These are phyloP conservation scores for Ramaria sp. DNA, from an alignment of 768 basidiomycete species.

Conservation along the genomic window DNA sequence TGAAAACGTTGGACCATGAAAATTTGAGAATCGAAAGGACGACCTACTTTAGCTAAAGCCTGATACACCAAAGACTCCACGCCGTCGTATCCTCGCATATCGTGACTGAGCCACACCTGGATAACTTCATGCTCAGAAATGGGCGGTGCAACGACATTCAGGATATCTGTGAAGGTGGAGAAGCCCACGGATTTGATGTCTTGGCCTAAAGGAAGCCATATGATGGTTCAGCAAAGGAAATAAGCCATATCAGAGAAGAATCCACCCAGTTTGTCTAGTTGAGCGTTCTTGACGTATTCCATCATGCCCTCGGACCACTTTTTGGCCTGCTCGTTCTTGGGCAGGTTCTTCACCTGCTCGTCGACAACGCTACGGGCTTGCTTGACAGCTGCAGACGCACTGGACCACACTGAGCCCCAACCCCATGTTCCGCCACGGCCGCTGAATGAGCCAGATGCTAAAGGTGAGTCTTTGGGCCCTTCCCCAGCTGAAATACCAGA, in stretches of 20 bases:
- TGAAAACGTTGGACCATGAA: slow-evolving; percentile 19
- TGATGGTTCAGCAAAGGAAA: neutral
- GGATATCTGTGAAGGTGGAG: slow-evolving; percentile 80
- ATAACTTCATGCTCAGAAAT: slow-evolving; percentile 98
- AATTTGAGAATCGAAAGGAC: slow-evolving; percentile 4
- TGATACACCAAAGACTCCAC: slow-evolving; percentile 91
- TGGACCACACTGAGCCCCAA: slow-evolving; percentile 63
- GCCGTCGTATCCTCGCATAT: slow-evolving; percentile 95
- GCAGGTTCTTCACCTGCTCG: slow-evolving; percentile 83
- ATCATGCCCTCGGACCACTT: slow-evolving; percentile 83
- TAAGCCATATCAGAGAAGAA: neutral
- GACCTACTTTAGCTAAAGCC: slow-evolving; percentile 59
- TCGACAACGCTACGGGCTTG: slow-evolving; percentile 85
- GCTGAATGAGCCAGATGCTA: slow-evolving; percentile 11
- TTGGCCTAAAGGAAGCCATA: slow-evolving; percentile 44
- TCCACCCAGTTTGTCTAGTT: slow-evolving; percentile 81
- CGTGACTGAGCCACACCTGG: slow-evolving; percentile 90
- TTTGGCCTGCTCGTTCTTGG: slow-evolving; percentile 76
- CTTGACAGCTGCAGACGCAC: slow-evolving; percentile 76
- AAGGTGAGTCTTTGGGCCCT: slow-evolving; percentile 15
- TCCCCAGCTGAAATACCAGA: slow-evolving; percentile 13
- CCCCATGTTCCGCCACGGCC: slow-evolving; percentile 43
- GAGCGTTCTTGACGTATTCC: slow-evolving; percentile 80
- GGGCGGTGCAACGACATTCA: slow-evolving; percentile 95
- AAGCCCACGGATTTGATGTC: slow-evolving; percentile 84